A percentile compares a stretch with the other conserved stretches of the same genome.
Conservation (phyloP, 208 protist genomes). For the Balamuthia mandrillaris region DNA sequence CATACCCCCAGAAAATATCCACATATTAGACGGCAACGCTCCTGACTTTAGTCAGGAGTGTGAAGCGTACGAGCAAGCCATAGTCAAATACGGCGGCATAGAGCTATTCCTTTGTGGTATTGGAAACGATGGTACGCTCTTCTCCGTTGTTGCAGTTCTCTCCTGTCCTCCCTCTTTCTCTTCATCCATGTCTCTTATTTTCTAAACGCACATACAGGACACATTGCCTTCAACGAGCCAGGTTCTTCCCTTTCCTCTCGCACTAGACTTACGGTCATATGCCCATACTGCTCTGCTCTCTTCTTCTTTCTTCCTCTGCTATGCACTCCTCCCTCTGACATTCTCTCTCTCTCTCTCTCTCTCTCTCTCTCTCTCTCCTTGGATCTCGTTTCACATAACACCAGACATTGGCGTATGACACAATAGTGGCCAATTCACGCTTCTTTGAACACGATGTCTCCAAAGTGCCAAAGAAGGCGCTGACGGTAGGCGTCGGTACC, state of each 20-base stretch:
- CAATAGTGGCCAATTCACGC: conserved; percentile 85
- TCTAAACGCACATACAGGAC: conserved; percentile 86
- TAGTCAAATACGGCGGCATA: conserved; percentile 82
- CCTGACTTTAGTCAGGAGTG: too few species aligned
- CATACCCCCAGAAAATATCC: conserved; percentile 80
- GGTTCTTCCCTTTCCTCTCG: conserved; percentile 67
- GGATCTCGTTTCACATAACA: too few species aligned
- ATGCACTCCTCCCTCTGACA: too few species aligned
- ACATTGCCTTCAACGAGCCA: conserved; percentile 93
- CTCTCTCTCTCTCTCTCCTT: too few species aligned
- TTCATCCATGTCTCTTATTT: too few species aligned
- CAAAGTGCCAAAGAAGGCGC: conserved; percentile 86
- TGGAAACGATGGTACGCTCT: background rate
- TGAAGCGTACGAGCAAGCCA: conserved; percentile 86
- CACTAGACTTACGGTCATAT: background rate
- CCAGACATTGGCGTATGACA: conserved; percentile 89
- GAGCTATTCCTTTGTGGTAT: conserved; percentile 88
- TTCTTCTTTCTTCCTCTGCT: background rate
- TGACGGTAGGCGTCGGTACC: conserved; percentile 91
- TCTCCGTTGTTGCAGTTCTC: too few species aligned
- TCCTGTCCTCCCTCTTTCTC: too few species aligned
- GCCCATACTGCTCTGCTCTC: background rate
- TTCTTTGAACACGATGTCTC: conserved; percentile 86
- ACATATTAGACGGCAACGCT: conserved; percentile 89
- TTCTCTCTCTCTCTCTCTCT: too few species aligned